A percentile compares a stretch with the other conserved stretches of the same genome.
Conservation (phyloP, 495 filamentous ascomycete genomes). For the Penicillium angulare region DNA sequence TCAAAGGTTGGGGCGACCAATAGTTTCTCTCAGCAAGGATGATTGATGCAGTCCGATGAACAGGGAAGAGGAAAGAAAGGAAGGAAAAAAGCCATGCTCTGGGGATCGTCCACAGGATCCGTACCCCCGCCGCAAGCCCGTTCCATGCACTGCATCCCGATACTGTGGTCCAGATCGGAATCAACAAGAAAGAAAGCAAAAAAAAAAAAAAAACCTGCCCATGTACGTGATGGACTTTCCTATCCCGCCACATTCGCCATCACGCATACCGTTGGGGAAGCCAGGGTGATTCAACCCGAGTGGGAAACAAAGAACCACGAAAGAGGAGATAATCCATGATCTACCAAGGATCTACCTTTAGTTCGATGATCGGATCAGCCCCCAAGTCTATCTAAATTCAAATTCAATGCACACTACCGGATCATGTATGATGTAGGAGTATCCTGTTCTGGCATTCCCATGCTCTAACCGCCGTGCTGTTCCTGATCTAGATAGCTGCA, state of each 20-base stretch:
- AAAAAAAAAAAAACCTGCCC: constrained; percentile 7
- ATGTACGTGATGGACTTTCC: constrained; percentile 20
- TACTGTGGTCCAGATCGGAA: constrained; percentile 25
- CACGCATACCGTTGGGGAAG: constrained; percentile 12
- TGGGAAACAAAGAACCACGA: background rate
- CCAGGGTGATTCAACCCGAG: background rate
- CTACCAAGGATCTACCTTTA: background rate
- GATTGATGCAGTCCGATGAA: background rate
- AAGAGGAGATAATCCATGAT: background rate
- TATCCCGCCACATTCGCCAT: constrained; percentile 19
- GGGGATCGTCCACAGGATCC: constrained; percentile 13
- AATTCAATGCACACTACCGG: no score
- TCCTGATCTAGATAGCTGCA: background rate
- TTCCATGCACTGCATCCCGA: constrained; percentile 14
- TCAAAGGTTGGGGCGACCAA: background rate
- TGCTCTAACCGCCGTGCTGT: background rate
- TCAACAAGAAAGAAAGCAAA: constrained; percentile 2
- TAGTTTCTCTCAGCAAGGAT: background rate
- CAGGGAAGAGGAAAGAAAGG: background rate
- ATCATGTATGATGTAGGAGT: background rate
- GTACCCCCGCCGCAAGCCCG: constrained; percentile 4
- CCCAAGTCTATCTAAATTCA: background rate
- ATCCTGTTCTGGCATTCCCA: background rate
- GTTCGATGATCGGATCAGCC: background rate
- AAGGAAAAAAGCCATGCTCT: constrained; percentile 4